phyloP scores from a whole-genome alignment of 2,329 filamentous ascomycete species.

The Scedosporium aurantiacum region DNA sequence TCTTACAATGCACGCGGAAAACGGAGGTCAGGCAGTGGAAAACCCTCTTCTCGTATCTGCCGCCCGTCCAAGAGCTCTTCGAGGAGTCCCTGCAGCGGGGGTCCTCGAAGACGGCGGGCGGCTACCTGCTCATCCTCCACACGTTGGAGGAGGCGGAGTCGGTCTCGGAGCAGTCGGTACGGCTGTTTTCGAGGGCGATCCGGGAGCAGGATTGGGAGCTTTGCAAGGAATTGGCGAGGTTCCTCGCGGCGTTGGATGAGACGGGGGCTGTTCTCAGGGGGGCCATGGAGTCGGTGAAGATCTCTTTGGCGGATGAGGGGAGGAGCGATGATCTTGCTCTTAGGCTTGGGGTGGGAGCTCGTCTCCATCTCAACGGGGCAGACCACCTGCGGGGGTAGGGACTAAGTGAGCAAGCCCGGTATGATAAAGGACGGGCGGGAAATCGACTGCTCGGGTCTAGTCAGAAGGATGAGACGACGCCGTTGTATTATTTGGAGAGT shows the following conservation, averaged over 20 bases:
- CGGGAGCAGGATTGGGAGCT: constrained; percentile 86
- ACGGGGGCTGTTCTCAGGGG: constrained; percentile 68
- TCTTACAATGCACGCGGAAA: constrained; percentile 94
- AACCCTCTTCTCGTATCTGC: constrained; percentile 83
- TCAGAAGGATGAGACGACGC: too few species aligned
- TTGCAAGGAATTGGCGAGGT: constrained; percentile 89
- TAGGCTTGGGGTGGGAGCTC: neutral
- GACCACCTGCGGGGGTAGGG: neutral
- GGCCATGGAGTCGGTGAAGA: constrained; percentile 53
- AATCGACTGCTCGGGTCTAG: too few species aligned
- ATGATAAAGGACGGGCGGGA: too few species aligned
- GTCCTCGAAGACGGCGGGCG: constrained; percentile 86
- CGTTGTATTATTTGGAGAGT: too few species aligned
- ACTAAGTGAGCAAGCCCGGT: neutral
- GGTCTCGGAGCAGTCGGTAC: constrained; percentile 66
- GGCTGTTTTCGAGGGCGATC: constrained; percentile 71
- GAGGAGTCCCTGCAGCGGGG: constrained; percentile 81
- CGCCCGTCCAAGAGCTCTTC: constrained; percentile 82
- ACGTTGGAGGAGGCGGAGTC: constrained; percentile 61
- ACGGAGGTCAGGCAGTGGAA: constrained; percentile 93
- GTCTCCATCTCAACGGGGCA: neutral
- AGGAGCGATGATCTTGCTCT: constrained; percentile 3
- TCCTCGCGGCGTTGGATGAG: constrained; percentile 84
- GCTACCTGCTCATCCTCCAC: constrained; percentile 90
- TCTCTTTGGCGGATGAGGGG: neutral